Evolutionary conservation across 2,329 filamentous ascomycete genomes (phyloP).

Genomic region (Clonostachys rosea): DNA sequence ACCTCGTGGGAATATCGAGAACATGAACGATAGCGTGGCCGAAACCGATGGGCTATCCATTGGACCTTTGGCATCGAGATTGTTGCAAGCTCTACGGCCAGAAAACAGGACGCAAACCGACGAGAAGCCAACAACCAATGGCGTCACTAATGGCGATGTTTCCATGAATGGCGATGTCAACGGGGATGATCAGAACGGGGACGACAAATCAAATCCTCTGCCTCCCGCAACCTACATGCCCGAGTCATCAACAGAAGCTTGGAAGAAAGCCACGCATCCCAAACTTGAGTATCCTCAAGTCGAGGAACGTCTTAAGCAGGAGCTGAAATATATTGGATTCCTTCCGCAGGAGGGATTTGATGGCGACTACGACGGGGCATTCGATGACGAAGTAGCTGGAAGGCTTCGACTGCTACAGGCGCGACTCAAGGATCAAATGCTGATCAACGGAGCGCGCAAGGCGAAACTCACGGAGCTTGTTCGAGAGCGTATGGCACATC

Average conservation of each 20-base stretch:
- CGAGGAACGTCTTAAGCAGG: slow-evolving; percentile 86
- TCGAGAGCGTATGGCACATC: slow-evolving; percentile 88
- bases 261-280: slow-evolving; percentile 71
- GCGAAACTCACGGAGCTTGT: slow-evolving; percentile 80
- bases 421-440: slow-evolving; percentile 75
- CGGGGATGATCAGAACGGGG: slow-evolving; percentile 25
- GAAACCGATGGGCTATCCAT: slow-evolving; percentile 88
- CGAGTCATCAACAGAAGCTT: slow-evolving; percentile 69
- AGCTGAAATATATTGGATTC: slow-evolving; percentile 87
- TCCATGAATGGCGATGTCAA: slow-evolving; percentile 44
- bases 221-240: slow-evolving; percentile 76
- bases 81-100: slow-evolving; percentile 77
- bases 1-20: slow-evolving; percentile 78
- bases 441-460: slow-evolving; percentile 89
- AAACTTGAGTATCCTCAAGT: slow-evolving; percentile 82
- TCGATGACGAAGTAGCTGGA: slow-evolving; percentile 90
- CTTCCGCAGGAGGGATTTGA: slow-evolving; percentile 60
- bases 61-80: slow-evolving; percentile 76
- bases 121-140: slow-evolving; percentile 50
- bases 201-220: slow-evolving; percentile 30
- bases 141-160: slow-evolving; percentile 48
- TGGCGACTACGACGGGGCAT: slow-evolving; percentile 83
- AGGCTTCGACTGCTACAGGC: slow-evolving; percentile 81
- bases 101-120: slow-evolving; percentile 60
- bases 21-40: slow-evolving; percentile 79